Evolutionary conservation across 2,329 filamentous ascomycete species (phyloP), one percentile per base, ranked within the genome.

Genomic region (Fusarium sublunatum): DNA sequence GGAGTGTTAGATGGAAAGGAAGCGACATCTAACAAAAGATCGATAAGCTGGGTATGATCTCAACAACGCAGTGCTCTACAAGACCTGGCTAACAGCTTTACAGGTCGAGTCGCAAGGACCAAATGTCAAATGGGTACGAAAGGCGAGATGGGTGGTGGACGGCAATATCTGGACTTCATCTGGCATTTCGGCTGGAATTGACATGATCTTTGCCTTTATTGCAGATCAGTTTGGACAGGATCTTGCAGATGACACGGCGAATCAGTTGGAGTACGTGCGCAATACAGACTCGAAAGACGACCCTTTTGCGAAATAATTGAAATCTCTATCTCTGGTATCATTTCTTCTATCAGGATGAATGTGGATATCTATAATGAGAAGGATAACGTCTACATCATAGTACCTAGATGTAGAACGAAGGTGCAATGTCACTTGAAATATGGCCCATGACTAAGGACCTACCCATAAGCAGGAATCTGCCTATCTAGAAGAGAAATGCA

Each of bases 101-200:
- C 3, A 75, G 74, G 73, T 81, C 2, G 76, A 73, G 7, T 68
- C 74, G 0, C 70, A 77, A 13, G 77, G 82, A 0, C 75, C 78
- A 0, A 74, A 78, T 0, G 81, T 86, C 1, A 72, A 81, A 0
- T 90, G 87, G 87, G 74, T 85, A 13, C 72, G 76, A 0, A 76
- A 78, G 39, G 87, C 87, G 8, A 77, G 87, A 41, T 89, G 86
- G 87, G 83, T 87, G 0, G 76, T 75, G 0, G 85, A 88, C 69
- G 86, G 82, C 2, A 86, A 88, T 51, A 76, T 88, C 2, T 89
- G 86, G 86, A 86, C 83, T 0, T 82, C 82, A 2, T 86, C 84
- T 0, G 87, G 87, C 0, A 81, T 89, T 6, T 82, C 81, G 47
- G 74, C 75, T 1, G 76, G 76, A 6, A 77, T 78, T 3, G 76